Conservation (phyloP, 306 rosid species). For the Prosopis cineraria region DNA sequence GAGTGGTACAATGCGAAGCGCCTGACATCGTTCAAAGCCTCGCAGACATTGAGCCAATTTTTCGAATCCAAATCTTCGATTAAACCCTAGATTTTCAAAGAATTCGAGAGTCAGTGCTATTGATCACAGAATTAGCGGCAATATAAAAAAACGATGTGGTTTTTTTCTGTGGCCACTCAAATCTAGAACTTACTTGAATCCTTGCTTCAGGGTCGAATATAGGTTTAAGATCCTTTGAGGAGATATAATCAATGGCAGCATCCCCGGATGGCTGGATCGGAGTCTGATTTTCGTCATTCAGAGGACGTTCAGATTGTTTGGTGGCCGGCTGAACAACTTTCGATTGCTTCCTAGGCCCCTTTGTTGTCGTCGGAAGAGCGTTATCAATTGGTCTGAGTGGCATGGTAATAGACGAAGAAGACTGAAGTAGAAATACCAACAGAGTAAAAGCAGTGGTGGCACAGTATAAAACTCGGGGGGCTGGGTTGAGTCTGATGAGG, state of each 20-base stretch:
- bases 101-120: neutral
- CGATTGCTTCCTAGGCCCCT: constrained; percentile 77
- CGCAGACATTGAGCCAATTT: constrained; percentile 81
- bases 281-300: constrained; percentile 62
- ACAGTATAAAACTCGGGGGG: neutral
- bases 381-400: constrained; percentile 89
- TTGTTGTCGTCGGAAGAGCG: constrained; percentile 68
- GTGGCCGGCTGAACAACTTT: constrained; percentile 49
- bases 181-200: constrained; percentile 50
- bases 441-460: neutral
- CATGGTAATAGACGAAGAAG: constrained; percentile 43
- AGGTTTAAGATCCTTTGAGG: constrained; percentile 74
- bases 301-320: constrained; percentile 43
- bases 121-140: neutral
- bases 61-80: constrained; percentile 68
- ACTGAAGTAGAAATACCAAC: neutral
- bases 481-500: neutral
- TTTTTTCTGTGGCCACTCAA: neutral
- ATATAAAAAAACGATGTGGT: neutral
- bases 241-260: constrained; percentile 63
- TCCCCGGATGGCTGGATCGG: constrained; percentile 55
- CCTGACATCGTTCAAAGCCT: constrained; percentile 67
- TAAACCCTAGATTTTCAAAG: constrained; percentile 51
- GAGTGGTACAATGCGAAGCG: constrained; percentile 73
- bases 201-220: constrained; percentile 64